Conservation (phyloP, 495 filamentous ascomycete genomes). For the Lichenothelia convexa region DNA sequence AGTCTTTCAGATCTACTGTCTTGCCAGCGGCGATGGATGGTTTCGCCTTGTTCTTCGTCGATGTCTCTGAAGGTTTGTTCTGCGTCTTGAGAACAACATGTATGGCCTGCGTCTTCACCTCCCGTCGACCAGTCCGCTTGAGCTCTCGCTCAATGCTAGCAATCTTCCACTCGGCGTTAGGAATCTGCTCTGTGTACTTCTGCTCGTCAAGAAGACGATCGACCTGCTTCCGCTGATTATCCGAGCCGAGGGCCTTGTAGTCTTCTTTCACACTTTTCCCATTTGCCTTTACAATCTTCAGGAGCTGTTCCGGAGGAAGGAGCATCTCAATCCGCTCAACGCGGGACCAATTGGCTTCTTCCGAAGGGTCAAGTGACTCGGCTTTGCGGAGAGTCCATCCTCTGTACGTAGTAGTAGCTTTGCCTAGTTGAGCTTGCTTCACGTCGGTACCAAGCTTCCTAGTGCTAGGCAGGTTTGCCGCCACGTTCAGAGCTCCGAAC, state of each 20-base stretch:
- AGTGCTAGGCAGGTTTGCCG: too few species aligned
- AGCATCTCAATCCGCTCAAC: too few species aligned
- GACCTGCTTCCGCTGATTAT: background rate
- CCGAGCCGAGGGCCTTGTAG: background rate
- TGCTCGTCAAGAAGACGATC: background rate
- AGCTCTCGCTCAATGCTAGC: background rate
- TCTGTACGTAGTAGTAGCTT: background rate
- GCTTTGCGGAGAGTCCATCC: background rate
- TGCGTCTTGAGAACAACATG: background rate
- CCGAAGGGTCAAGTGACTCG: too few species aligned
- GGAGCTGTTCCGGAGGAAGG: background rate
- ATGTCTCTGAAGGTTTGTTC: too few species aligned
- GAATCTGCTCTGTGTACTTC: background rate
- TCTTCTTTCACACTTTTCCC: background rate
- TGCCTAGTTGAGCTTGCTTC: too few species aligned
- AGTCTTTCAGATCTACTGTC: too few species aligned
- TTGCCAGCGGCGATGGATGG: too few species aligned
- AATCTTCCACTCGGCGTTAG: background rate
- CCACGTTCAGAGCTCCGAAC: too few species aligned
- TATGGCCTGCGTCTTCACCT: background rate
- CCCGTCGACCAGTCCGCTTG: background rate
- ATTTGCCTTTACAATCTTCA: background rate
- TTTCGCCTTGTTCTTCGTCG: too few species aligned
- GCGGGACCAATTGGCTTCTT: too few species aligned
- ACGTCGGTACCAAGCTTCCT: too few species aligned